These are phyloP conservation scores for Paulownia fortunei DNA, from an alignment of 257 asterid species.

Conservation along the genomic window DNA sequence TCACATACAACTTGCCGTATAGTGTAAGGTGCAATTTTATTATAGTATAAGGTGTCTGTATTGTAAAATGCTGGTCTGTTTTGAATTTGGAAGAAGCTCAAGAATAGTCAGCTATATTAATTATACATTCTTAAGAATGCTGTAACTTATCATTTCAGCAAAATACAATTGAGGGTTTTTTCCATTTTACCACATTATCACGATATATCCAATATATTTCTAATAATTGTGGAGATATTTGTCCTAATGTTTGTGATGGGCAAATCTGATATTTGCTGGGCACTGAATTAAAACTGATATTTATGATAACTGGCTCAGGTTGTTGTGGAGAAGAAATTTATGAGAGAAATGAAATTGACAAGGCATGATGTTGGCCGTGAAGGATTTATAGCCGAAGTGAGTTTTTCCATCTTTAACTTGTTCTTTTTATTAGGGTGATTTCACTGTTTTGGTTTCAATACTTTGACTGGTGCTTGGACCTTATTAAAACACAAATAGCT, in stretches of 20 bases:
- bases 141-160: neutral
- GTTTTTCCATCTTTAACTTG: constrained; percentile 25
- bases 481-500: neutral
- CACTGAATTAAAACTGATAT: neutral
- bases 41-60: neutral
- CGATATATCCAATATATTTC: neutral
- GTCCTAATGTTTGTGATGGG: neutral
- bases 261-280: neutral
- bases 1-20: too few species aligned
- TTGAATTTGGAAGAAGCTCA: neutral
- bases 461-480: neutral
- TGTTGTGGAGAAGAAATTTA: constrained; percentile 71
- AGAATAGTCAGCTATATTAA: neutral
- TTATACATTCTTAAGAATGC: neutral
- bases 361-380: constrained; percentile 71
- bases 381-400: constrained; percentile 57
- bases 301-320: constrained; percentile 45
- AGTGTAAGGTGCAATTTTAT: neutral
- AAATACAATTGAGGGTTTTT: neutral
- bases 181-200: neutral
- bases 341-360: constrained; percentile 58
- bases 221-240: neutral
- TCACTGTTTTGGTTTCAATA: neutral
- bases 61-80: neutral
- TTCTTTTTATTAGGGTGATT: neutral